These are phyloP conservation scores for Aristolochia fimbriata DNA, from an alignment of 164 flowering plant genomes.

Conservation along the genomic window DNA sequence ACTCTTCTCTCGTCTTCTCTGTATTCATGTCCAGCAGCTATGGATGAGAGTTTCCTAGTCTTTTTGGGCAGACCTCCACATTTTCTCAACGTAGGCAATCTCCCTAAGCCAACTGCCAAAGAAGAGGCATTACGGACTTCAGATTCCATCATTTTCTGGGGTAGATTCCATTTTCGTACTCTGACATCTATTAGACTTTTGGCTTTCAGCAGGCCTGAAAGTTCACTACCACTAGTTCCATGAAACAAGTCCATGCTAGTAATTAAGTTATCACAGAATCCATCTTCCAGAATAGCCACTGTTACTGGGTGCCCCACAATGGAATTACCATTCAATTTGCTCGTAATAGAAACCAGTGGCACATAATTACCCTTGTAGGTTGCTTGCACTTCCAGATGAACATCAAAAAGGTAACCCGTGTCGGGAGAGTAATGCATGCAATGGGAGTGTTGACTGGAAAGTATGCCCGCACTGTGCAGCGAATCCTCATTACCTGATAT, in stretches of 20 bases:
- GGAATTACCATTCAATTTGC: conserved; percentile 68
- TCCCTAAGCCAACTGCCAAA: conserved; percentile 13
- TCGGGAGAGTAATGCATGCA: conserved; percentile 13
- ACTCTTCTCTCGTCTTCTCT: conserved; percentile 23
- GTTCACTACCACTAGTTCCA: neutral
- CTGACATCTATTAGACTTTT: too few relatives aligned
- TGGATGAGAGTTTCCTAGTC: conserved; percentile 60
- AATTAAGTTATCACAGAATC: conserved; percentile 28
- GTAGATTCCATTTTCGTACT: conserved; percentile 1
- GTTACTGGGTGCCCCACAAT: conserved; percentile 74
- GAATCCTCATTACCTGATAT: conserved; percentile 10
- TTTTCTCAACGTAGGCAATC: conserved; percentile 32
- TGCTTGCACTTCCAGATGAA: conserved; percentile 48
- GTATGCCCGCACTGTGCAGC: conserved; percentile 37
- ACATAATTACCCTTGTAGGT: conserved; percentile 49
- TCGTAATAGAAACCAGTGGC: conserved; percentile 77
- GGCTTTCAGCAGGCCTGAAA: too few relatives aligned
- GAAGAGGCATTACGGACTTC: conserved; percentile 1
- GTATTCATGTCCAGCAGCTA: conserved; percentile 28
- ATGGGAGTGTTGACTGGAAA: conserved; percentile 29
- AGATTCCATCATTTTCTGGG: conserved; percentile 8
- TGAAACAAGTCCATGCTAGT: conserved; percentile 11
- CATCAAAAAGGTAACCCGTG: conserved; percentile 32
- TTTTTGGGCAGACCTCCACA: conserved; percentile 39
- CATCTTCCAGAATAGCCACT: conserved; percentile 49